Conservation (phyloP, 2,329 filamentous ascomycete genomes). For the Colletotrichum neosansevieriae region DNA sequence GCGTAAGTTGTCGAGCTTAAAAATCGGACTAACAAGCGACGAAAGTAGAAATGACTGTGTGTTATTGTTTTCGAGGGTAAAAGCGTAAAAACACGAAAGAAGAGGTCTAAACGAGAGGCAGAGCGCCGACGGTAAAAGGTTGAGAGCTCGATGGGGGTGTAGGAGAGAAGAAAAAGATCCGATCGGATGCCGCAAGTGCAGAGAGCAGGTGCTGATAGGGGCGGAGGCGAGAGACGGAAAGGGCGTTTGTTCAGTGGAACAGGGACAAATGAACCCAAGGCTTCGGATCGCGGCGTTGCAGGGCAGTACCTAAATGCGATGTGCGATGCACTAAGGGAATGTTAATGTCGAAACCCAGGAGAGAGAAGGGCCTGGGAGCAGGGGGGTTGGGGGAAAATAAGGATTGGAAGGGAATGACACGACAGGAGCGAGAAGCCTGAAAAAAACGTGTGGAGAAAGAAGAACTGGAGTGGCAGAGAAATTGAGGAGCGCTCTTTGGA, state of each 20-base stretch:
- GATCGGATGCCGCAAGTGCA: conserved; percentile 18
- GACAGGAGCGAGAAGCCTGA: background rate
- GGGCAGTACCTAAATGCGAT: conserved; percentile 27
- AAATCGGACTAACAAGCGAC: conserved; percentile 23
- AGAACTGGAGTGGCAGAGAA: conserved; percentile 11
- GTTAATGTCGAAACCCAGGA: conserved; percentile 13
- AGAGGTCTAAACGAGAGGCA: conserved; percentile 28
- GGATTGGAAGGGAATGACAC: conserved; percentile 25
- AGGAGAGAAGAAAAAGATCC: conserved; percentile 20
- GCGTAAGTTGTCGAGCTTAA: conserved; percentile 33
- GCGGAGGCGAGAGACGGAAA: conserved; percentile 15
- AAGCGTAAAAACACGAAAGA: conserved; percentile 9
- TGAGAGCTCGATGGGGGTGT: conserved; percentile 23
- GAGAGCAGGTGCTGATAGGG: conserved; percentile 5
- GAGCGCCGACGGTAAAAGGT: conserved; percentile 5
- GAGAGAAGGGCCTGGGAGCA: conserved; percentile 18
- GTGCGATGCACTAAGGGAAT: conserved; percentile 33
- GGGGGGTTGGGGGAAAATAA: conserved; percentile 20
- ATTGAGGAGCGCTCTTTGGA: background rate
- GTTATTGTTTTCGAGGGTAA: conserved; percentile 16
- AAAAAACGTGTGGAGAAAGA: conserved; percentile 23
- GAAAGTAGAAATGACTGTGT: conserved; percentile 26
- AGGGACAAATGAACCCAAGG: conserved; percentile 29
- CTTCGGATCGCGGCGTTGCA: conserved; percentile 31
- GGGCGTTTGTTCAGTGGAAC: conserved; percentile 27